Percentiles rank a stretch among this genome's conserved stretches.
phyloP scores from a whole-genome alignment of 108 stramenopile genomes.

The Skeletonema menzelii region DNA sequence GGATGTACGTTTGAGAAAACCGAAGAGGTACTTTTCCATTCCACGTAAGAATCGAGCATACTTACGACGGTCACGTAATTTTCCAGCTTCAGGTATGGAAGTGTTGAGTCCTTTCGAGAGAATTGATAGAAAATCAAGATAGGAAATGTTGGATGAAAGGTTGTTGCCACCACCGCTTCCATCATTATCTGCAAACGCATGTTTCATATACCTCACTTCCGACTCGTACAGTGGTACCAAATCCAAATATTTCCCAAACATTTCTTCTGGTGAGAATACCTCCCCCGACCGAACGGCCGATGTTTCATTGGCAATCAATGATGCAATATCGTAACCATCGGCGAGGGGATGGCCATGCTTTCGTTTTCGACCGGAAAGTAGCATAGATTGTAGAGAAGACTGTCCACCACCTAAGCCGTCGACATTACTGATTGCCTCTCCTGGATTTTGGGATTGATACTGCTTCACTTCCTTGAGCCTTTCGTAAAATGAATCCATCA shows the following conservation, averaged over 20 bases:
- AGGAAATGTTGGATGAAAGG: conserved; percentile 38
- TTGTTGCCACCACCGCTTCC: conserved; percentile 6
- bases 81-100: conserved; percentile 50
- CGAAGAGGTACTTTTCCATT: conserved; percentile 64
- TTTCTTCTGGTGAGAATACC: conserved; percentile 68
- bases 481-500: conserved; percentile 60
- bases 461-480: conserved; percentile 59
- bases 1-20: conserved; percentile 64
- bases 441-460: conserved; percentile 68
- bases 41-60: conserved; percentile 71
- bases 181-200: conserved; percentile 33
- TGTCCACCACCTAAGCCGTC: neutral
- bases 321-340: conserved; percentile 84
- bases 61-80: conserved; percentile 75
- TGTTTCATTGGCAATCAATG: conserved; percentile 46
- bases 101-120: conserved; percentile 51
- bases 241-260: conserved; percentile 83
- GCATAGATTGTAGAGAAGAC: neutral
- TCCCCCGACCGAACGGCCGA: conserved; percentile 48
- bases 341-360: conserved; percentile 68
- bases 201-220: conserved; percentile 30
- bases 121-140: conserved; percentile 56
- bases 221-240: conserved; percentile 50
- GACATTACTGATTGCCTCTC: neutral
- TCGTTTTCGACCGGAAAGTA: conserved; percentile 49